These are phyloP conservation scores for Ophiorrhiza pumila DNA, from an alignment of 257 asterid species.

Conservation along the genomic window DNA sequence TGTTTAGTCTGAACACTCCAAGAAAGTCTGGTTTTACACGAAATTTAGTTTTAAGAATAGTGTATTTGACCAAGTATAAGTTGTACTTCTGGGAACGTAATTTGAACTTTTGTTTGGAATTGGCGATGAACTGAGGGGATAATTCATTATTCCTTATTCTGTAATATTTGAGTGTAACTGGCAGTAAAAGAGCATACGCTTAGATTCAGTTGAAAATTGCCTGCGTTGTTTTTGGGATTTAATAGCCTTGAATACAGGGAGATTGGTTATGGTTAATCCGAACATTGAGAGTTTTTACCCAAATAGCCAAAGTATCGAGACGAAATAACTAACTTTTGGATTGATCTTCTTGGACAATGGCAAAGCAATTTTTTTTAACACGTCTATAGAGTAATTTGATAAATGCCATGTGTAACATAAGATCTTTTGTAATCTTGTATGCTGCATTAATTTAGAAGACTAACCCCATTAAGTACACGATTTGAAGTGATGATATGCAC, in stretches of 20 bases:
- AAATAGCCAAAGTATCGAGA: background rate
- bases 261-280: background rate
- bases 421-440: background rate
- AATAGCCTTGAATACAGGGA: background rate
- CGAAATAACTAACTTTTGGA: background rate
- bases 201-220: background rate
- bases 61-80: background rate
- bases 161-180: background rate
- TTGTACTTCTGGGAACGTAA: background rate
- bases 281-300: background rate
- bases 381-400: background rate
- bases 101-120: background rate
- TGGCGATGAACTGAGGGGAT: background rate
- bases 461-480: background rate
- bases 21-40: conserved; percentile 4
- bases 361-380: background rate
- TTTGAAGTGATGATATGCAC: background rate
- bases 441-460: conserved; percentile 4
- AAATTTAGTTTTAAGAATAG: background rate
- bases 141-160: background rate
- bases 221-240: background rate
- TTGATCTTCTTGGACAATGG: background rate
- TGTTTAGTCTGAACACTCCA: background rate
- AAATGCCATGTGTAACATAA: background rate
- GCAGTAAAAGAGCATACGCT: background rate